A percentile compares a stretch with the other conserved stretches of the same genome.
Evolutionary conservation across 495 filamentous ascomycete genomes (phyloP).

Genomic region (Aspergillus incahuasiensis): DNA sequence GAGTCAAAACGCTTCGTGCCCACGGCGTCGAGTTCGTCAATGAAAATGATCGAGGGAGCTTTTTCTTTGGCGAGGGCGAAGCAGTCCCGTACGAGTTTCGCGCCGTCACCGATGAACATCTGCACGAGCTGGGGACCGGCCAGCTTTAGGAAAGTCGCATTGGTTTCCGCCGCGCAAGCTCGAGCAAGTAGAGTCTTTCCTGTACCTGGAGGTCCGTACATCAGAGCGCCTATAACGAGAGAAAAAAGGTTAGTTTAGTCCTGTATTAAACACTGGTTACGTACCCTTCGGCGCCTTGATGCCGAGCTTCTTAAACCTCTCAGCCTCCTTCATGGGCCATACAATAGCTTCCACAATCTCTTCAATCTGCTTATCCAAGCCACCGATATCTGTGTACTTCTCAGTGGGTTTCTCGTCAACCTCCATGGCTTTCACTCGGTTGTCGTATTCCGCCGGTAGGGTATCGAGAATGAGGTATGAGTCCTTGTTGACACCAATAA

Average conservation of each 20-base stretch:
- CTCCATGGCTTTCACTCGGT: constrained; percentile 99
- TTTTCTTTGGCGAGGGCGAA: constrained; percentile 98
- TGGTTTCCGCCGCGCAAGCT: constrained; percentile 95
- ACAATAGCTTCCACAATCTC: constrained; percentile 99
- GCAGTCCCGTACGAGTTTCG: constrained; percentile 94
- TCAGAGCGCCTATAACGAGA: constrained; percentile 68
- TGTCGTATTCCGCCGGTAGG: constrained; percentile 98
- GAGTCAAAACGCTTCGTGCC: constrained; percentile 99
- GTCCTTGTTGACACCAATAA: constrained; percentile 99
- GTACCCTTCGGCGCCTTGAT: constrained; percentile 99
- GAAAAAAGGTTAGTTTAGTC: constrained; percentile 10
- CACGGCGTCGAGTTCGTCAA: constrained; percentile 95
- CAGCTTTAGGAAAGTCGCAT: constrained; percentile 98
- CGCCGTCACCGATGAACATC: constrained; percentile 99
- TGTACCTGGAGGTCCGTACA: constrained; percentile 97
- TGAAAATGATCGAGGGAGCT: constrained; percentile 98
- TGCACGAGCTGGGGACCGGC: constrained; percentile 98
- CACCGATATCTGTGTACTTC: constrained; percentile 98
- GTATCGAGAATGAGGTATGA: constrained; percentile 99
- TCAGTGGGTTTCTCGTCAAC: constrained; percentile 99
- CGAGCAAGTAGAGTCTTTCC: constrained; percentile 96
- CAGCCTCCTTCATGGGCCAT: constrained; percentile 99
- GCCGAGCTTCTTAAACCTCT: constrained; percentile 97
- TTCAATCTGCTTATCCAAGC: constrained; percentile 98
- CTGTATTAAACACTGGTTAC: constrained; percentile 41